These are phyloP conservation scores for Phytopythium kandeliae DNA, from an alignment of 352 stramenopile genomes.

Conservation along the genomic window DNA sequence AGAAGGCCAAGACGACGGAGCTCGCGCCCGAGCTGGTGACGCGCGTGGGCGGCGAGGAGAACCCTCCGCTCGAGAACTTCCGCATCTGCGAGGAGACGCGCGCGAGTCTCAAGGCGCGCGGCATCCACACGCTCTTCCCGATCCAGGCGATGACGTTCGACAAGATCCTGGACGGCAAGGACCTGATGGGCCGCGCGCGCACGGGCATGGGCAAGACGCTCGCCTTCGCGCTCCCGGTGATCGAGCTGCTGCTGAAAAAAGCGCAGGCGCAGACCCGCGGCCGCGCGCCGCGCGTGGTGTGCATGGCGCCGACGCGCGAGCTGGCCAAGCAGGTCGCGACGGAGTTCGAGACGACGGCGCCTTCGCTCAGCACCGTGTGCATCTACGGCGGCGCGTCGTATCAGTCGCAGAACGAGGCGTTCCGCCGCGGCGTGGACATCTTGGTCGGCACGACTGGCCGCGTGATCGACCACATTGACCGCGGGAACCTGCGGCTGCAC, in stretches of 20 bases:
- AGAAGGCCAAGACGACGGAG: slow-evolving; percentile 30
- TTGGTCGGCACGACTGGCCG: slow-evolving; percentile 91
- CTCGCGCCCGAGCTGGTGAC: slow-evolving; percentile 19
- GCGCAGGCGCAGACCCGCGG: slow-evolving; percentile 64
- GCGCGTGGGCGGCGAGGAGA: slow-evolving; percentile 42
- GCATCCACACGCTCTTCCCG: slow-evolving; percentile 87
- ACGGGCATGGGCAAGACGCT: slow-evolving; percentile 99
- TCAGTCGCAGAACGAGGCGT: slow-evolving; percentile 82
- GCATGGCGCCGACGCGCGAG: slow-evolving; percentile 97
- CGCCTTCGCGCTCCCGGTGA: slow-evolving; percentile 95
- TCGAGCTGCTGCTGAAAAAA: slow-evolving; percentile 89
- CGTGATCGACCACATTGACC: slow-evolving; percentile 92
- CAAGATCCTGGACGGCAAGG: slow-evolving; percentile 92
- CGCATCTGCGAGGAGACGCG: slow-evolving; percentile 58
- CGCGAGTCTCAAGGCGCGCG: slow-evolving; percentile 57
- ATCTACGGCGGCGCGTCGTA: slow-evolving; percentile 93
- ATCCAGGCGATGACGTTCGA: slow-evolving; percentile 95
- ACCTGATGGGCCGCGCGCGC: slow-evolving; percentile 96
- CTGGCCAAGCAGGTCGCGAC: slow-evolving; percentile 95
- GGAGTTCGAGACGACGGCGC: slow-evolving; percentile 83
- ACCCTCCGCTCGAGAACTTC: slow-evolving; percentile 72
- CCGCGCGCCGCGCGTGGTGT: slow-evolving; percentile 89
- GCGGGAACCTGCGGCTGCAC: slow-evolving; percentile 84
- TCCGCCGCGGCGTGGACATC: slow-evolving; percentile 88
- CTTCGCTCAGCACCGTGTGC: slow-evolving; percentile 78